phyloP scores from a whole-genome alignment of 176 grass and related monocot species.

The Leersia perrieri region DNA sequence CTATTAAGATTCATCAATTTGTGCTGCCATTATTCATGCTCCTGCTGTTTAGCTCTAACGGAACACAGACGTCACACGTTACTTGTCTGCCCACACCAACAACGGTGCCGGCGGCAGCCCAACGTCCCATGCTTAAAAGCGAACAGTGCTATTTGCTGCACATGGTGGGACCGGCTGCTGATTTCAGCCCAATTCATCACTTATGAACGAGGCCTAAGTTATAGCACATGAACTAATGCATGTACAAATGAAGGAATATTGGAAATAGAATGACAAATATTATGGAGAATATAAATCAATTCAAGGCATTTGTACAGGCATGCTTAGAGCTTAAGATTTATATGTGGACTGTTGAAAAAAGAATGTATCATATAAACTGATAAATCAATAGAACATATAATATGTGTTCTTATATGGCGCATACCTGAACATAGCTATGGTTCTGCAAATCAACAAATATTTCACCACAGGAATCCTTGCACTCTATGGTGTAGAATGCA shows the following conservation, averaged over 20 bases:
- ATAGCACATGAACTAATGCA: too few species aligned
- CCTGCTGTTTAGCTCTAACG: too few species aligned
- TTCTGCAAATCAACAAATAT: slow-evolving; percentile 93
- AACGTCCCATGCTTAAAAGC: too few species aligned
- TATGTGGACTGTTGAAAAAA: not conserved
- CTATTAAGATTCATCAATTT: too few species aligned
- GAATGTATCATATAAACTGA: not conserved
- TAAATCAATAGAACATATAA: not conserved
- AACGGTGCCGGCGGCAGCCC: too few species aligned
- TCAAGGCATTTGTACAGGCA: not conserved
- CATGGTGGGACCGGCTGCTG: too few species aligned
- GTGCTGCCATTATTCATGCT: too few species aligned
- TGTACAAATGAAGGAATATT: not conserved
- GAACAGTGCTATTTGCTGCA: too few species aligned
- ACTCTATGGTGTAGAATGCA: slow-evolving; percentile 86
- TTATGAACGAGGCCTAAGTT: too few species aligned
- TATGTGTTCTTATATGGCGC: not conserved
- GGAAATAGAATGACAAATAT: not conserved
- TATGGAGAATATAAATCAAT: not conserved
- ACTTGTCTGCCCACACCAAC: too few species aligned
- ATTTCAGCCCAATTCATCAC: too few species aligned
- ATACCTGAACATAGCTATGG: slow-evolving; percentile 79
- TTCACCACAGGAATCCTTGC: slow-evolving; percentile 91
- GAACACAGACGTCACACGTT: too few species aligned
- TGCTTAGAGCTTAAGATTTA: not conserved